Conservation (phyloP, 768 basidiomycete species). For the Leccinum disarticulatum region DNA sequence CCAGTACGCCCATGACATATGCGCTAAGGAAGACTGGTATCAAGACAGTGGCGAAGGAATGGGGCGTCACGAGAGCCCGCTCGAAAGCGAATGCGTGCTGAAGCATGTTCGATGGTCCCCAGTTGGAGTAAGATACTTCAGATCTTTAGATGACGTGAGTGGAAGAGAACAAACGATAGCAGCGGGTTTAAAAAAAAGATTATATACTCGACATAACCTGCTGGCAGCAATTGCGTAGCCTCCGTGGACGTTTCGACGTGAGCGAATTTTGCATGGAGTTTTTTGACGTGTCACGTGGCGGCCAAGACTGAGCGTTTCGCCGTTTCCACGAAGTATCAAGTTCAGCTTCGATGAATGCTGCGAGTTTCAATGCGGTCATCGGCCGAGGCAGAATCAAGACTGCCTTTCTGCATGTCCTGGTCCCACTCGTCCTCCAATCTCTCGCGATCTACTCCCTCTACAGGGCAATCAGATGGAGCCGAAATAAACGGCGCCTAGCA, state of each 20-base stretch:
- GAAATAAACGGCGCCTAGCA: background rate
- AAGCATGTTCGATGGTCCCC: slow-evolving; percentile 13
- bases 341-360: too few species aligned
- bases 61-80: slow-evolving; percentile 18
- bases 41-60: slow-evolving; percentile 37
- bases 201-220: too few species aligned
- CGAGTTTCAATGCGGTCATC: background rate
- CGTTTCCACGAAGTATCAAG: too few species aligned
- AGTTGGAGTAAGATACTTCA: background rate
- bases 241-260: too few species aligned
- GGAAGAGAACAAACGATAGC: too few species aligned
- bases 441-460: slow-evolving; percentile 19
- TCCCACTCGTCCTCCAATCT: slow-evolving; percentile 17
- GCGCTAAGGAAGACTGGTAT: slow-evolving; percentile 44
- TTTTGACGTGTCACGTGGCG: too few species aligned
- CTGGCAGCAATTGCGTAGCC: too few species aligned
- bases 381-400: background rate
- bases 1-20: slow-evolving; percentile 53
- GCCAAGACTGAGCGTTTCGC: too few species aligned
- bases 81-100: slow-evolving; percentile 16
- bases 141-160: background rate
- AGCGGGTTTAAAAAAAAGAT: too few species aligned
- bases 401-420: slow-evolving; percentile 2
- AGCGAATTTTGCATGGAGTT: too few species aligned
- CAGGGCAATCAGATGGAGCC: slow-evolving; percentile 10